phyloP scores from a whole-genome alignment of 2,329 filamentous ascomycete genomes.

The Diatrype stigma region DNA sequence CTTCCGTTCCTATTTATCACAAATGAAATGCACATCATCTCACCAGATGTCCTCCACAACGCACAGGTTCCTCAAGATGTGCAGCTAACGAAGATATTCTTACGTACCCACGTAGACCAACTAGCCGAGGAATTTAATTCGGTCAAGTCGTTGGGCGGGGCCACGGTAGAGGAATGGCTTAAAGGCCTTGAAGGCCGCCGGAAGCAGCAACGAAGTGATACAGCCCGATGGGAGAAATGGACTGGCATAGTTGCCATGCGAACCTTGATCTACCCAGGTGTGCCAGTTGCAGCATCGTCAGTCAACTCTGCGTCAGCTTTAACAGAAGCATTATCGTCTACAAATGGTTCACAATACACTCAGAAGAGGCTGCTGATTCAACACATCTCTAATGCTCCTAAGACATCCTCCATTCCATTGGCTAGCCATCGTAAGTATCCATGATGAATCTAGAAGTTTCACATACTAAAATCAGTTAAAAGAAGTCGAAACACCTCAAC shows the following conservation, averaged over 20 bases:
- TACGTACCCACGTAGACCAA: slow-evolving; percentile 55
- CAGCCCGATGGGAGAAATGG: slow-evolving; percentile 73
- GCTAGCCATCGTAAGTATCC: neutral
- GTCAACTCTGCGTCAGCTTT: neutral
- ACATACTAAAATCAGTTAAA: slow-evolving; percentile 1
- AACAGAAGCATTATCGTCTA: slow-evolving; percentile 1
- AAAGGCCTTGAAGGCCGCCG: slow-evolving; percentile 68
- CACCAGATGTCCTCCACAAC: slow-evolving; percentile 50
- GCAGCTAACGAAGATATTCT: slow-evolving; percentile 63
- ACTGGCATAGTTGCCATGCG: slow-evolving; percentile 42
- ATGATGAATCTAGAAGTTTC: neutral
- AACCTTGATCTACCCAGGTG: slow-evolving; percentile 17
- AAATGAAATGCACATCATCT: slow-evolving; percentile 55
- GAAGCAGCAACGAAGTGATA: slow-evolving; percentile 55
- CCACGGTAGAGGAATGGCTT: slow-evolving; percentile 71
- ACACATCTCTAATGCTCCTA: neutral
- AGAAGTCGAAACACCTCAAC: slow-evolving; percentile 3
- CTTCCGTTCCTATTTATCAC: slow-evolving; percentile 66
- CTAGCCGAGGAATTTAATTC: slow-evolving; percentile 60
- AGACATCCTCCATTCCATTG: neutral
- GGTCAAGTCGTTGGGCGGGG: slow-evolving; percentile 62
- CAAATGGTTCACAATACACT: neutral
- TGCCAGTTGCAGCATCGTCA: neutral
- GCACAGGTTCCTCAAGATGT: slow-evolving; percentile 41
- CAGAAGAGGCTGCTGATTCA: neutral